Conservation (phyloP, 2,329 filamentous ascomycete species). For the Clarireedia hainanense region DNA sequence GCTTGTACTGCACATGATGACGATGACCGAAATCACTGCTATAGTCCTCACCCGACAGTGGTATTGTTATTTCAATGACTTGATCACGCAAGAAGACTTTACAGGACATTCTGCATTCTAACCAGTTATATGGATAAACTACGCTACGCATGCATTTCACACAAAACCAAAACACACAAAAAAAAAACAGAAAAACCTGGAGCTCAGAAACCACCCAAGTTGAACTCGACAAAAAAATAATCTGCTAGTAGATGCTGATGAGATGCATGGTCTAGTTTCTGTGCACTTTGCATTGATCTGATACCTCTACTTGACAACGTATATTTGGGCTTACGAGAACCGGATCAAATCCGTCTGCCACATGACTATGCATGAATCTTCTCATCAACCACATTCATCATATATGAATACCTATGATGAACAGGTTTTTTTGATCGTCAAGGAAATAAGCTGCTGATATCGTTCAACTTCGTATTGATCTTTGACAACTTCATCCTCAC, state of each 20-base stretch:
- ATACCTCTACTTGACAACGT: not conserved
- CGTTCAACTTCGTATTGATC: too few species aligned
- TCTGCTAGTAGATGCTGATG: not conserved
- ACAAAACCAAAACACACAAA: not conserved
- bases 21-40: slow-evolving; percentile 10
- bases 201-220: not conserved
- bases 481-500: not conserved
- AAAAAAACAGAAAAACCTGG: not conserved
- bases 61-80: slow-evolving; percentile 10
- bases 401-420: too few species aligned
- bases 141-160: not conserved
- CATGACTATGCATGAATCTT: too few species aligned
- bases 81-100: slow-evolving; percentile 2
- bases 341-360: too few species aligned
- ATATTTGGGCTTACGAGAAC: too few species aligned
- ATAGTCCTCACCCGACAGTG: slow-evolving; percentile 1
- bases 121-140: not conserved
- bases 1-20: slow-evolving; percentile 27
- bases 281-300: not conserved
- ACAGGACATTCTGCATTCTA: not conserved
- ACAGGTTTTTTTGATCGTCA: too few species aligned
- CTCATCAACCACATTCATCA: too few species aligned
- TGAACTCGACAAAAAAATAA: not conserved
- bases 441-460: too few species aligned
- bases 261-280: not conserved